A percentile compares a stretch with the other conserved stretches of the same genome.
Conservation (phyloP, 2,329 filamentous ascomycete genomes). For the Colletotrichum neosansevieriae region DNA sequence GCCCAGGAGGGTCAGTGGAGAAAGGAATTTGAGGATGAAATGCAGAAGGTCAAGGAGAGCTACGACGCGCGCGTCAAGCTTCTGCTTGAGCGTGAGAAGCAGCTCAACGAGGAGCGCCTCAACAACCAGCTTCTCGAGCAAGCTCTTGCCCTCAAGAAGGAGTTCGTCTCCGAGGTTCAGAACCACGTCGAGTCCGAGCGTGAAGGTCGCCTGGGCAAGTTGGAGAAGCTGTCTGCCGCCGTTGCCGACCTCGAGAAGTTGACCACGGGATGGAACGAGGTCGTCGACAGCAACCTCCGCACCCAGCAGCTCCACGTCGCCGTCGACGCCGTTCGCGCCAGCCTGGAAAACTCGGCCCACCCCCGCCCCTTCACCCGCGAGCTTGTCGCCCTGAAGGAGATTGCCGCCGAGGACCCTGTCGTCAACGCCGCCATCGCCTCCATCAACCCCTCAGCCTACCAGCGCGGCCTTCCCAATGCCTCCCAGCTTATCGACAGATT, state of each 20-base stretch:
- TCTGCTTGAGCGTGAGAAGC: constrained; percentile 82
- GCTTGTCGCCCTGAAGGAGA: constrained; percentile 93
- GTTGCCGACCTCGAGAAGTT: constrained; percentile 89
- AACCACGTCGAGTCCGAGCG: constrained; percentile 90
- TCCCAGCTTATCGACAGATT: constrained; percentile 95
- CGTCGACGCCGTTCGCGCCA: constrained; percentile 90
- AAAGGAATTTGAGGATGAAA: constrained; percentile 88
- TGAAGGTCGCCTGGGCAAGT: constrained; percentile 85
- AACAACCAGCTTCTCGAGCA: constrained; percentile 91
- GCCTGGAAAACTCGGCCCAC: constrained; percentile 78
- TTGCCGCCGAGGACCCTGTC: constrained; percentile 84
- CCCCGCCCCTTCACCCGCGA: constrained; percentile 91
- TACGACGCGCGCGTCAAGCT: constrained; percentile 86
- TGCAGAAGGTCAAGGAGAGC: constrained; percentile 79
- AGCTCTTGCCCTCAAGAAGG: constrained; percentile 86
- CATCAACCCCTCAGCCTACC: constrained; percentile 93
- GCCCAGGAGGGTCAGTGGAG: constrained; percentile 86
- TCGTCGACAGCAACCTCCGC: constrained; percentile 89
- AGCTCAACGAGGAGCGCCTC: constrained; percentile 84
- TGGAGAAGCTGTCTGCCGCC: constrained; percentile 81
- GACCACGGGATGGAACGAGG: constrained; percentile 88
- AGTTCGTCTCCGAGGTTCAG: constrained; percentile 83
- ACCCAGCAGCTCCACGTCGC: constrained; percentile 97
- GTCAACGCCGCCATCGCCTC: constrained; percentile 96
- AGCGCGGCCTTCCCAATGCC: constrained; percentile 86